Evolutionary conservation across 1,139 yeast genomes (phyloP), one percentile per base, ranked within the genome.

Genomic region (Saccharomyces hybrid): DNA sequence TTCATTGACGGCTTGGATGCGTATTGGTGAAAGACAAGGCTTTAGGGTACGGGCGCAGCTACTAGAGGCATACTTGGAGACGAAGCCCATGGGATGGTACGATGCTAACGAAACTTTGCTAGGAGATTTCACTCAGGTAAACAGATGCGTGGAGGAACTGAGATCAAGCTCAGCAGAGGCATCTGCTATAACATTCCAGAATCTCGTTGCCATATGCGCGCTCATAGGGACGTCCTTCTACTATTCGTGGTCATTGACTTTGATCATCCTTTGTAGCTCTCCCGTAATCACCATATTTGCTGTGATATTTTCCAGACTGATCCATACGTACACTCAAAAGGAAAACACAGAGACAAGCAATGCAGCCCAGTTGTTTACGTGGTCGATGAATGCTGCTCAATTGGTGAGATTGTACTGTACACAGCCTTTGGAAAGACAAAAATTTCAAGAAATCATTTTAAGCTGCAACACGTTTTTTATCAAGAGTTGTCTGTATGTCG

Each of bases 171-270:
- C 81, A 12, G 81, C 95, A 2, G 89, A 87, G 62, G 79, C 84
- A 4, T 65, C 84, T 32, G 93, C 87, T 0, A 63, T 83, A 24
- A 67, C 83, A 2, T 65, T 81, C 4, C 83, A 82, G 60, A 77
- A 82, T 4, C 28, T 76, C 2, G 76, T 81, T 0, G 76, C 87
- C 0, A 73, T 82, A 0, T 54, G 82, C 4, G 80, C 88, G 0
- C 73, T 88, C 5, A 69, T 87, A 1, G 77, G 80, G 0, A 81
- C 88, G 1, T 84, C 97, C 0, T 78, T 93, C 69, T 77, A 78
- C 57, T 84, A 82, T 58, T 86, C 95, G 0, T 91, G 98, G 97
- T 77, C 86, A 2, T 76, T 93, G 11, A 88, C 98, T 0, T 69
- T 93, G 32, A 80, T 93, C 0, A 80, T 87, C 19, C 67, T 91